phyloP scores from a whole-genome alignment of 495 filamentous ascomycete genomes.

The Glarea lozoyensis region DNA sequence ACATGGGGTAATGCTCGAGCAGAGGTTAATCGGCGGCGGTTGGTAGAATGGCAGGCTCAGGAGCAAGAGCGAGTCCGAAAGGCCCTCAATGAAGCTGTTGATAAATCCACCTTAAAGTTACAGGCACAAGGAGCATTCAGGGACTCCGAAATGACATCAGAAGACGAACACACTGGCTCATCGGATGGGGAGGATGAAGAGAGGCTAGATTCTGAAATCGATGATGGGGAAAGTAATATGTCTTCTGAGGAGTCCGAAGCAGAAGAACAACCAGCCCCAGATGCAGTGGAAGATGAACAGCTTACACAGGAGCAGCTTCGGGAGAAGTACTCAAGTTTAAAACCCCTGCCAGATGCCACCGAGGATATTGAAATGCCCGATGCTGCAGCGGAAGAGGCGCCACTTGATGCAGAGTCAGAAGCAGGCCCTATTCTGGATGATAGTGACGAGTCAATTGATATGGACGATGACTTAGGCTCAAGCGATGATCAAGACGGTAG shows the following conservation, averaged over 20 bases:
- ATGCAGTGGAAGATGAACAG: slow-evolving; percentile 57
- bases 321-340: slow-evolving; percentile 69
- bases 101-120: slow-evolving; percentile 52
- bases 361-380: slow-evolving; percentile 15
- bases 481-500: slow-evolving; percentile 48
- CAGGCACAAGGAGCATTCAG: slow-evolving; percentile 40
- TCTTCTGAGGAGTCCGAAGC: slow-evolving; percentile 52
- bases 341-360: slow-evolving; percentile 20
- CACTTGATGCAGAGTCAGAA: slow-evolving; percentile 14
- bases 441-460: slow-evolving; percentile 76
- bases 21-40: slow-evolving; percentile 63
- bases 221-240: slow-evolving; percentile 64
- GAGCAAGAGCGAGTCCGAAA: slow-evolving; percentile 74
- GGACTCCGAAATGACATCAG: slow-evolving; percentile 38
- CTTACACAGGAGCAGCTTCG: slow-evolving; percentile 73
- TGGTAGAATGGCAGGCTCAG: slow-evolving; percentile 76
- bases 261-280: slow-evolving; percentile 34
- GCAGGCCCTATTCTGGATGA: slow-evolving; percentile 49
- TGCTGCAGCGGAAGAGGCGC: slow-evolving; percentile 10
- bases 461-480: slow-evolving; percentile 77
- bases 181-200: slow-evolving; percentile 39
- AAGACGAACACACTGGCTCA: slow-evolving; percentile 29
- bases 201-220: slow-evolving; percentile 33
- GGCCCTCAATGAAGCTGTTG: slow-evolving; percentile 75
- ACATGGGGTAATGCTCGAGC: slow-evolving; percentile 72